Conservation (phyloP, 225 moss, liverwort and hornwort genomes). For the Lunularia cruciata region DNA sequence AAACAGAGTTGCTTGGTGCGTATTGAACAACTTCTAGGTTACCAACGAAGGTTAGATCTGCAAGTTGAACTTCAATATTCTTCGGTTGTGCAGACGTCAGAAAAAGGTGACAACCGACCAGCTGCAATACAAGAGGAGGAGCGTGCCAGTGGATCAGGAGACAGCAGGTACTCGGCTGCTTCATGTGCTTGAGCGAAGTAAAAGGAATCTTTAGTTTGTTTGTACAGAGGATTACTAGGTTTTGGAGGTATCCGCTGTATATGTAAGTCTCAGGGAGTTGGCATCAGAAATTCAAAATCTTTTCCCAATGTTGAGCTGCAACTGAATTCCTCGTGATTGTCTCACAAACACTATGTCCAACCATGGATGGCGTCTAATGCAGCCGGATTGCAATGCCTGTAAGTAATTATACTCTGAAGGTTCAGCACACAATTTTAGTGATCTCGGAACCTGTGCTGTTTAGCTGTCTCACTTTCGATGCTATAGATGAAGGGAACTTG, state of each 20-base stretch:
- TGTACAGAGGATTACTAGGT: too few relatives aligned
- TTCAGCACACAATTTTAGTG: not conserved
- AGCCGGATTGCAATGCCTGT: slow-evolving; percentile 58
- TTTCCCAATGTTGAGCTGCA: not conserved
- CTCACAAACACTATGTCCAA: not conserved
- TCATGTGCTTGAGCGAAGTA: not conserved
- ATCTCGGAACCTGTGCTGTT: not conserved
- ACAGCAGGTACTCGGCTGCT: slow-evolving; percentile 18
- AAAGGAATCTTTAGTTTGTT: not conserved
- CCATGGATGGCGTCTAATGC: slow-evolving; percentile 21
- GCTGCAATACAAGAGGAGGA: slow-evolving; percentile 21
- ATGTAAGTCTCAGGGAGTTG: too few relatives aligned
- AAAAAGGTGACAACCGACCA: slow-evolving; percentile 11
- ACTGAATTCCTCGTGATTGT: not conserved
- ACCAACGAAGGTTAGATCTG: not conserved
- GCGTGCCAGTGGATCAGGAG: slow-evolving; percentile 8
- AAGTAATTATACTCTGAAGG: slow-evolving; percentile 29
- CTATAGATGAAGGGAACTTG: too few relatives aligned
- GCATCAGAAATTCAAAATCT: not conserved
- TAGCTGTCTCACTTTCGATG: not conserved
- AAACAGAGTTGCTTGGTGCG: not conserved
- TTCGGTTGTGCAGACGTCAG: slow-evolving; percentile 10
- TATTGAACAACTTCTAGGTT: not conserved
- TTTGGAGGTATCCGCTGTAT: not conserved
- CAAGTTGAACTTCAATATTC: not conserved